These are phyloP conservation scores for Austroboletus niveus DNA, from an alignment of 1,284 basidiomycete genomes.

Conservation along the genomic window DNA sequence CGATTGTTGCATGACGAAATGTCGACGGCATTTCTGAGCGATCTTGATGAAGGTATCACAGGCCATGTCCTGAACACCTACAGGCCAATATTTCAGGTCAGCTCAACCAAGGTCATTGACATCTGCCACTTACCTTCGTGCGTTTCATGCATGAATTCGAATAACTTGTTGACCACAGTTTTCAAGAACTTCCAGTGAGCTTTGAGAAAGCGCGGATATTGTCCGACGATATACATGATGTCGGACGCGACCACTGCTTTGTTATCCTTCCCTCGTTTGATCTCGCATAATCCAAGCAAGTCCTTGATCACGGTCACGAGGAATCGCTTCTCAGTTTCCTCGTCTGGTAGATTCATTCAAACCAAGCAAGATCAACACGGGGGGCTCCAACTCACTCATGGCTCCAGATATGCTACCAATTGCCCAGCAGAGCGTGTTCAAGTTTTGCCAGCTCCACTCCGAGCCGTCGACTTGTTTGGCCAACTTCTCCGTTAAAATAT, in stretches of 20 bases:
- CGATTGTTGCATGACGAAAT: constrained; percentile 99
- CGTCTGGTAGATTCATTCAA: constrained; percentile 54
- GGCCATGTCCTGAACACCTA: constrained; percentile 99
- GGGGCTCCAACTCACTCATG: constrained; percentile 75
- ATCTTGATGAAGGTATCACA: constrained; percentile 99
- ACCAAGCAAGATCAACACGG: background rate
- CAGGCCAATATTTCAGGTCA: constrained; percentile 4
- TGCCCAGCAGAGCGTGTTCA: constrained; percentile 99
- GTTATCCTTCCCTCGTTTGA: constrained; percentile 99
- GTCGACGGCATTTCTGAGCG: constrained; percentile 96
- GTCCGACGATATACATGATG: constrained; percentile 99
- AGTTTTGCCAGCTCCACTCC: constrained; percentile 99
- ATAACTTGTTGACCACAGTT: constrained; percentile 99
- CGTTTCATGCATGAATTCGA: constrained; percentile 99
- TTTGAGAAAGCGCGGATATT: constrained; percentile 99
- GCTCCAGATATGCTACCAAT: constrained; percentile 99
- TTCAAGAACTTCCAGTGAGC: constrained; percentile 99
- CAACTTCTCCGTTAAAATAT: constrained; percentile 95
- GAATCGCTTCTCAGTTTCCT: constrained; percentile 99
- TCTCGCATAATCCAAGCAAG: constrained; percentile 92
- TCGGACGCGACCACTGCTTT: constrained; percentile 99
- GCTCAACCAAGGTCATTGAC: background rate
- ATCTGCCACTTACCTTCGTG: constrained; percentile 74
- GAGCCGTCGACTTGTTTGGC: constrained; percentile 96
- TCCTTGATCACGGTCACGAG: constrained; percentile 99